phyloP scores from a whole-genome alignment of 139 green algal genomes.

The Picochlorum sp. region DNA sequence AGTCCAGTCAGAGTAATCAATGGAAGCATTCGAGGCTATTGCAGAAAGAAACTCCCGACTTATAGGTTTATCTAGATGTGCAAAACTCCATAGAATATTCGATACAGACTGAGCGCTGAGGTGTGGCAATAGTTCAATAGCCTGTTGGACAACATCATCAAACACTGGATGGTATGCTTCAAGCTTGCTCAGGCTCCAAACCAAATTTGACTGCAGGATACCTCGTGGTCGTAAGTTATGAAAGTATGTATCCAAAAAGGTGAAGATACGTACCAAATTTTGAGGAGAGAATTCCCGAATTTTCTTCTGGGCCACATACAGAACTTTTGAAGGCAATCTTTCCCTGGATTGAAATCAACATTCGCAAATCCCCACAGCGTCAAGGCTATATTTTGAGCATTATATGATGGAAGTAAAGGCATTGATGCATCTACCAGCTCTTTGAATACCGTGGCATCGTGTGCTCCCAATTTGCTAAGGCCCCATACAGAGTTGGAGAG shows the following conservation, averaged over 20 bases:
- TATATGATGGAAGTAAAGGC: conserved; percentile 34
- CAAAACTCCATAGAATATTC: conserved; percentile 36
- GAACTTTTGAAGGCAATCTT: conserved; percentile 30
- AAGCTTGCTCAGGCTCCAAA: no score
- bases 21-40: no score
- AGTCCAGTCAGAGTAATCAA: conserved; percentile 10
- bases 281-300: conserved; percentile 32
- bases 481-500: conserved; percentile 57
- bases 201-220: no score
- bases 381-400: conserved; percentile 49
- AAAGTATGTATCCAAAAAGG: no score
- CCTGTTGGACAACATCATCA: no score
- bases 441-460: conserved; percentile 28
- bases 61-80: conserved; percentile 25
- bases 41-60: conserved; percentile 5
- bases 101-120: no score
- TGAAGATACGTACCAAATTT: conserved; percentile 6
- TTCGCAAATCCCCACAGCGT: conserved; percentile 35
- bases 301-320: conserved; percentile 8
- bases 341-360: conserved; percentile 15
- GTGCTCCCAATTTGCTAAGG: conserved; percentile 39
- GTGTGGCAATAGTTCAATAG: no score
- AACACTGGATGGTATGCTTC: no score
- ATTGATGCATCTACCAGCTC: conserved; percentile 14
- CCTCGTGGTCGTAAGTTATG: no score